Base-by-base conservation (phyloP, 1,284 basidiomycete genomes). In the Apiotrichum laibachii region DNA sequence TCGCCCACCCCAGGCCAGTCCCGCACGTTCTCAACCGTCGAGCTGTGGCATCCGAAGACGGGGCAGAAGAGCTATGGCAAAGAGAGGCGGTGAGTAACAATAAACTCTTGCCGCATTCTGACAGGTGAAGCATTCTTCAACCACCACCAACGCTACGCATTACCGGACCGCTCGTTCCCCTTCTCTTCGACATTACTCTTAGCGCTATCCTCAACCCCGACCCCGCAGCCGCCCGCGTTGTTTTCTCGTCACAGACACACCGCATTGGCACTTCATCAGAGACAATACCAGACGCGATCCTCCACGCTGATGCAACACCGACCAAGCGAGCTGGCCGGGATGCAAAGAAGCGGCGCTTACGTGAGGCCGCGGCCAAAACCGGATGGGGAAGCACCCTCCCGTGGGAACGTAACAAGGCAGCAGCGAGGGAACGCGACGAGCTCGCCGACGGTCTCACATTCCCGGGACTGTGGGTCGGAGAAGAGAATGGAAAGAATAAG, bases 51-150 rank as follows among this genome's bases (percentile, higher is more conserved):
- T 53, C 71, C 72, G 10, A 70, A 63, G 22, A 70, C 72, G 5
- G 72, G 63, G 16, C 73, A 76, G 59, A 77, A 76, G 65, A 72
- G 72, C 55, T 77, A 77, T 49, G 70, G 67, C 19, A 72, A 73
- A 50, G 75, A 77, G 55, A 55, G 69, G 50, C 61, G 75, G 75
- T 73, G 44, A 55, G 72, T 61, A 11, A 34, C n/a, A 22, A 6
- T 15, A 39, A 18, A n/a, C 8, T 13, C 13, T 16, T 15, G 19
- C 26, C 2, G 12, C 9, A 12, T 44, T n/a, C 7, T 52, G 68
- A 68, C 37, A 68, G 44, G 6, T 15, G 7, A 50, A 77, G 75
- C 5, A 66, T 75, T 9, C 58, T 77, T 9, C 67, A 69, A 40
- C 75, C 75, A 1, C 72, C 73, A 7, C 75, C 75, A 1, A 70